Conservation (phyloP, 2,329 filamentous ascomycete genomes). For the Cladophialophora carrionii region DNA sequence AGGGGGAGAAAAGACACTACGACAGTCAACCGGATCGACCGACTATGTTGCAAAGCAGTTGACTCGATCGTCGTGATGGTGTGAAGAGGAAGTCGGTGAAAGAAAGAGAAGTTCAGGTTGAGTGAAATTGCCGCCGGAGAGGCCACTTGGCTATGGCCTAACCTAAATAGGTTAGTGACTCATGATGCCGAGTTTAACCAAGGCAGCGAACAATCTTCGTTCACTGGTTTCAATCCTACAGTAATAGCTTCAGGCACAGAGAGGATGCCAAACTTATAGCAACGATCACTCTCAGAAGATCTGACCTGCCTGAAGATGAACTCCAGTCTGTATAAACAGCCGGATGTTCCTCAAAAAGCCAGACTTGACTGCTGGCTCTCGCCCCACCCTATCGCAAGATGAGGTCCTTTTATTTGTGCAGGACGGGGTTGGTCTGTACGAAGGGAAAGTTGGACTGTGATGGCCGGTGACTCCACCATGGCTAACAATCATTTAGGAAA, state of each 20-base stretch:
- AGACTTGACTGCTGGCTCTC: conserved; percentile 93
- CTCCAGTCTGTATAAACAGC: conserved; percentile 21
- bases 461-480: not conserved
- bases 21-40: conserved; percentile 5
- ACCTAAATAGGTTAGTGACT: not conserved
- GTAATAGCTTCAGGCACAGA: not conserved
- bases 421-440: conserved; percentile 95
- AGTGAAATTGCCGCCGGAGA: not conserved
- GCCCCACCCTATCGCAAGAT: conserved; percentile 88
- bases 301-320: conserved; percentile 24
- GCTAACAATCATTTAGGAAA: conserved; percentile 62
- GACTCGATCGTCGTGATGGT: not conserved
- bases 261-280: conserved; percentile 9
- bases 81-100: conserved; percentile 15
- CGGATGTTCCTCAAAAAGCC: conserved; percentile 92
- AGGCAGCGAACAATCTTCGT: not conserved
- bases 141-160: conserved; percentile 17
- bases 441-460: conserved; percentile 62
- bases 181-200: not conserved
- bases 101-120: conserved; percentile 2
- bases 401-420: conserved; percentile 95
- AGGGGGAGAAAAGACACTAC: conserved; percentile 2
- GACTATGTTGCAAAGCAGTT: not conserved
- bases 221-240: not conserved
- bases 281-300: not conserved